phyloP scores from a whole-genome alignment of 768 basidiomycete genomes.

The Suillus paluster region DNA sequence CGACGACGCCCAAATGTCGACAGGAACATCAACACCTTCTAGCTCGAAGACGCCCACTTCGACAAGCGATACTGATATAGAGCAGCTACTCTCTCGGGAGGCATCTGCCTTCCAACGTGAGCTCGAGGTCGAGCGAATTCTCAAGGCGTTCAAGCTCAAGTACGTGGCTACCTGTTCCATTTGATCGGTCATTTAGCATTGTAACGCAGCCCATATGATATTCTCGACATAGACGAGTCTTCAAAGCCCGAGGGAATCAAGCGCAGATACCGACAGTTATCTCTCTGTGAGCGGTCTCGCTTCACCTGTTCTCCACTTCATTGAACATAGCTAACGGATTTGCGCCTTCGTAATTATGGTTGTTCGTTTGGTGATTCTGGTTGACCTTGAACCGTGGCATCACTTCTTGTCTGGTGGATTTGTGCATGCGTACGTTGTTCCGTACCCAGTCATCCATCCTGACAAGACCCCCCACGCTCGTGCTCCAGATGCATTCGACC shows the following conservation, averaged over 20 bases:
- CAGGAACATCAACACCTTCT: conserved; percentile 19
- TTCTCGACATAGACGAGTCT: conserved; percentile 76
- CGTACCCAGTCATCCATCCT: conserved; percentile 88
- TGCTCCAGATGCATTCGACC: conserved; percentile 91
- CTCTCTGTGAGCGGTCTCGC: conserved; percentile 65
- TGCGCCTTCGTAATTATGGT: conserved; percentile 5
- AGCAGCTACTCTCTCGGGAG: conserved; percentile 78
- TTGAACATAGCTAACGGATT: conserved; percentile 6
- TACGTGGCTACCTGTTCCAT: conserved; percentile 41
- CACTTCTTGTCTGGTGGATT: conserved; percentile 8
- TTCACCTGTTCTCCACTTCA: background rate
- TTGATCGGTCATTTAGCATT: conserved; percentile 2
- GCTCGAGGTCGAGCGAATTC: conserved; percentile 87
- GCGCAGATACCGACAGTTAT: conserved; percentile 84
- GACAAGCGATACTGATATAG: conserved; percentile 62
- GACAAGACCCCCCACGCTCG: conserved; percentile 92
- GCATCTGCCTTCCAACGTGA: conserved; percentile 87
- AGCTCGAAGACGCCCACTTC: conserved; percentile 20
- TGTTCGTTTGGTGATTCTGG: conserved; percentile 1
- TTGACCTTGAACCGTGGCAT: background rate
- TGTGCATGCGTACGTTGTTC: conserved; percentile 46
- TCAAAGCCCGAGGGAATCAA: conserved; percentile 85
- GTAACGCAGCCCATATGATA: conserved; percentile 84
- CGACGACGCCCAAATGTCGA: conserved; percentile 24
- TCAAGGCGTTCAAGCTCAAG: conserved; percentile 97